These are phyloP conservation scores for Termitomyces sp. DNA, from an alignment of 768 basidiomycete genomes.

Conservation along the genomic window DNA sequence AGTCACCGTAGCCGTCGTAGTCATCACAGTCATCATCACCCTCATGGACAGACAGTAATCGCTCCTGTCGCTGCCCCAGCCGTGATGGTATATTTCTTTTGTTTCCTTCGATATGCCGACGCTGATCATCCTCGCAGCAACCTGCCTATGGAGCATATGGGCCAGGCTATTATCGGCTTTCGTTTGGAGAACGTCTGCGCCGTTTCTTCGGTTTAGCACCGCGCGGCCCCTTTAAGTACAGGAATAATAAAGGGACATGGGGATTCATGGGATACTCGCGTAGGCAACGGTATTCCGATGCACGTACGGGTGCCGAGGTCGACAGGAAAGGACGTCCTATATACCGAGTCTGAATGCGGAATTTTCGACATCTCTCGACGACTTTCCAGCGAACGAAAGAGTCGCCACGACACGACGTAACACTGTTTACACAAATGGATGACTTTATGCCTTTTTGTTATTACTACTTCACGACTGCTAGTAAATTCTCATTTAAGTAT, in stretches of 20 bases:
- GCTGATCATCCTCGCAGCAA: slow-evolving; percentile 17
- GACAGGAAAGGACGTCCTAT: slow-evolving; percentile 52
- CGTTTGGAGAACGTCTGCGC: slow-evolving; percentile 42
- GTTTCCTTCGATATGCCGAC: neutral
- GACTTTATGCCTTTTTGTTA: neutral
- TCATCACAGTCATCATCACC: slow-evolving; percentile 13
- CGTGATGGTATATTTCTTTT: slow-evolving; percentile 20
- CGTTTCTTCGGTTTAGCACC: slow-evolving; percentile 50
- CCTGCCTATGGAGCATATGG: slow-evolving; percentile 18
- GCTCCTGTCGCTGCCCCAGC: slow-evolving; percentile 17
- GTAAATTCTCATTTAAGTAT: no score
- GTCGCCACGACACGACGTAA: neutral
- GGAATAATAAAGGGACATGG: slow-evolving; percentile 41
- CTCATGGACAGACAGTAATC: slow-evolving; percentile 12
- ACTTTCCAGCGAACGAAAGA: neutral
- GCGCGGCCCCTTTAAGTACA: slow-evolving; percentile 33
- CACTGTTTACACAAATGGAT: neutral
- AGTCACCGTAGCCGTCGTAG: slow-evolving; percentile 15
- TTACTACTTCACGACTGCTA: neutral
- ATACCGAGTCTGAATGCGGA: slow-evolving; percentile 33
- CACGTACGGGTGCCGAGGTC: slow-evolving; percentile 44
- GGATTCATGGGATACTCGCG: slow-evolving; percentile 52
- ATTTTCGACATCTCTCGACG: neutral
- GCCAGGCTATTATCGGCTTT: slow-evolving; percentile 19
- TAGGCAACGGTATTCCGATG: slow-evolving; percentile 43